Evolutionary conservation across 2,329 filamentous ascomycete species (phyloP).

Genomic region (Cladophialophora bantiana): DNA sequence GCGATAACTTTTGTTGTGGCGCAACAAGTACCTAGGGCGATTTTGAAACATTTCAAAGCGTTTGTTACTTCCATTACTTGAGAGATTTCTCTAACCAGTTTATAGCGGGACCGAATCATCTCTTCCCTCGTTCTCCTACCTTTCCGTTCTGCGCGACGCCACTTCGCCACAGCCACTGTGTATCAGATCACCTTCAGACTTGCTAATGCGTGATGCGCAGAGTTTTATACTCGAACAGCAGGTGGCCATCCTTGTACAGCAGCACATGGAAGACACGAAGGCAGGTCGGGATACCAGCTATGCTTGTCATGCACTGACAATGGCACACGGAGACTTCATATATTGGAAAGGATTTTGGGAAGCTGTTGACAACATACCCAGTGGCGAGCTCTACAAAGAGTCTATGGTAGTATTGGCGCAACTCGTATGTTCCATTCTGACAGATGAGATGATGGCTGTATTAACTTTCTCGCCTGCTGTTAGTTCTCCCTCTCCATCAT

Average conservation of each 20-base stretch:
- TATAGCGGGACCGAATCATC: constrained; percentile 35
- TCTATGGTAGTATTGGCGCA: background rate
- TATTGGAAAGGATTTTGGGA: constrained; percentile 41
- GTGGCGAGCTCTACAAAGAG: constrained; percentile 18
- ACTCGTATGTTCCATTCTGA: background rate
- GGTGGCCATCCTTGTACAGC: constrained; percentile 33
- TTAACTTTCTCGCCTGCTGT: constrained; percentile 31
- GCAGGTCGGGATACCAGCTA: constrained; percentile 40
- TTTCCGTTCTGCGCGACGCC: constrained; percentile 31
- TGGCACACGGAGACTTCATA: constrained; percentile 41
- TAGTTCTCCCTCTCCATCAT: constrained; percentile 40
- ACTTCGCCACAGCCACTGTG: background rate
- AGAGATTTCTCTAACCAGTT: background rate
- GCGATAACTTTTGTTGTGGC: constrained; percentile 53
- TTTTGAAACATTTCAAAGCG: constrained; percentile 39
- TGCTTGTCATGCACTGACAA: constrained; percentile 39
- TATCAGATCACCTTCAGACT: constrained; percentile 6
- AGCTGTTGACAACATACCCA: constrained; percentile 25
- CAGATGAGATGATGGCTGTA: constrained; percentile 12
- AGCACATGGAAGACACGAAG: constrained; percentile 38
- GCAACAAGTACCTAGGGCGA: constrained; percentile 46
- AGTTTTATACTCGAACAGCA: constrained; percentile 39
- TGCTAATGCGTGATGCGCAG: constrained; percentile 29
- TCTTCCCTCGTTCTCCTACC: constrained; percentile 38
- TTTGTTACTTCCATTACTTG: background rate